phyloP scores from a whole-genome alignment of 2,329 filamentous ascomycete genomes.

The Dactylellina sp. region DNA sequence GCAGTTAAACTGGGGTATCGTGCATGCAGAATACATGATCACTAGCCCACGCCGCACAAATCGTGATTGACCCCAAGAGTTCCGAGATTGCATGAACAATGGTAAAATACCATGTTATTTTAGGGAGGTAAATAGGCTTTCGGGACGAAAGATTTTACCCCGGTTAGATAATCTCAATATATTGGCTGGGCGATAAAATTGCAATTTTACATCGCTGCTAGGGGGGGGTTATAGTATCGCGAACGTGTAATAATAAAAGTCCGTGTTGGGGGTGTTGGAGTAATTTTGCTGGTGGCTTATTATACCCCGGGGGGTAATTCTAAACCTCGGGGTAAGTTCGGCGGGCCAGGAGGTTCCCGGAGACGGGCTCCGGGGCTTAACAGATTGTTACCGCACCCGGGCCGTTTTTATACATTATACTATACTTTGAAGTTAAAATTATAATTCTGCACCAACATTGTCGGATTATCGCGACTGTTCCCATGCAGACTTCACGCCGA shows the following conservation, averaged over 20 bases:
- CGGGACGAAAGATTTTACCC: constrained; percentile 32
- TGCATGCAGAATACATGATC: constrained; percentile 25
- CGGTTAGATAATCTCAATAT: constrained; percentile 48
- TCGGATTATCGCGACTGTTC: constrained; percentile 23
- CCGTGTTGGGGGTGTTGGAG: constrained; percentile 50
- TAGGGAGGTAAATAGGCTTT: constrained; percentile 28
- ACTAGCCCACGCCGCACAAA: constrained; percentile 27
- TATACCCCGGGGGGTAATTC: neutral
- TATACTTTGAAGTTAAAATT: neutral
- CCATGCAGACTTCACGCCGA: constrained; percentile 3
- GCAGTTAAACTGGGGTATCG: constrained; percentile 5
- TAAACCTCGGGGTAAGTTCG: no score
- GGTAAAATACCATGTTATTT: constrained; percentile 53
- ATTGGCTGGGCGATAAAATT: constrained; percentile 37
- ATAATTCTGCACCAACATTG: constrained; percentile 8
- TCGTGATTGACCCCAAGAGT: constrained; percentile 4
- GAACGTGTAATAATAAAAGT: constrained; percentile 24
- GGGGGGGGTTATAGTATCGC: constrained; percentile 50
- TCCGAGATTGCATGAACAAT: constrained; percentile 32
- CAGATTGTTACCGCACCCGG: no score
- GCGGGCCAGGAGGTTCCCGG: no score
- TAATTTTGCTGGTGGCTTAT: constrained; percentile 29
- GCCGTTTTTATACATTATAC: constrained; percentile 1
- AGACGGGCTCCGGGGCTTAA: no score
- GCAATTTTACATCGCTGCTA: constrained; percentile 26